Evolutionary conservation across 768 basidiomycete genomes (phyloP).

Genomic region (Rhizopogon salebrosus): DNA sequence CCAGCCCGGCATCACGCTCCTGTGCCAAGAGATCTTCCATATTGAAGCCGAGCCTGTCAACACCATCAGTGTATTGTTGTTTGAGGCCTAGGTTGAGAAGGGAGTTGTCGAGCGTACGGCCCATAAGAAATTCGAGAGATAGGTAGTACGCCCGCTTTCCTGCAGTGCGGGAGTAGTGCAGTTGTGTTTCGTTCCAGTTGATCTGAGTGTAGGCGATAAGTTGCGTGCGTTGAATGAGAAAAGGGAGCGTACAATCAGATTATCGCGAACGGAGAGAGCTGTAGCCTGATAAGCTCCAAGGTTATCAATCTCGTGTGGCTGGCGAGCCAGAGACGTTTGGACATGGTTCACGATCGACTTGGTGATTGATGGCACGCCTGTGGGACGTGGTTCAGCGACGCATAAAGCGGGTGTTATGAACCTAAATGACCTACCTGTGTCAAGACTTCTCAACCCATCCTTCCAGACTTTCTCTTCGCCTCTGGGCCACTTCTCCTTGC

Average conservation of each 20-base stretch:
- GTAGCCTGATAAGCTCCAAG: conserved; percentile 90
- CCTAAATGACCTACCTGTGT: conserved; percentile 39
- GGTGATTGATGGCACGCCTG: conserved; percentile 60
- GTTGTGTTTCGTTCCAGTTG: conserved; percentile 84
- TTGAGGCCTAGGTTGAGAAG: conserved; percentile 88
- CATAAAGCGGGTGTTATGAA: neutral
- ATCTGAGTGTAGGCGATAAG: conserved; percentile 34
- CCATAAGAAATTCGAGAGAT: conserved; percentile 90
- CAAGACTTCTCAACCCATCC: conserved; percentile 49
- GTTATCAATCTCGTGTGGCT: conserved; percentile 84
- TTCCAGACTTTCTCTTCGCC: conserved; percentile 79
- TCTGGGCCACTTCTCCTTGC: conserved; percentile 81
- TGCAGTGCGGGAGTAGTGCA: conserved; percentile 71
- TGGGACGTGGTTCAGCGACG: neutral
- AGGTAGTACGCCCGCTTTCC: conserved; percentile 94
- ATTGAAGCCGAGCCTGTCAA: conserved; percentile 80
- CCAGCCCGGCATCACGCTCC: conserved; percentile 92
- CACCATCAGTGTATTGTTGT: conserved; percentile 60
- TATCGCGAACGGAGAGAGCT: conserved; percentile 83
- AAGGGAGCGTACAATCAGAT: conserved; percentile 58
- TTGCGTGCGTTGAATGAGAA: neutral
- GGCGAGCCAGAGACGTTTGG: conserved; percentile 85
- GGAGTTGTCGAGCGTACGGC: conserved; percentile 72
- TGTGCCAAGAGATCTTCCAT: conserved; percentile 83
- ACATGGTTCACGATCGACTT: conserved; percentile 78